Evolutionary conservation across 129 eudicot genomes (phyloP).

Genomic region (Kitagawia praeruptora): DNA sequence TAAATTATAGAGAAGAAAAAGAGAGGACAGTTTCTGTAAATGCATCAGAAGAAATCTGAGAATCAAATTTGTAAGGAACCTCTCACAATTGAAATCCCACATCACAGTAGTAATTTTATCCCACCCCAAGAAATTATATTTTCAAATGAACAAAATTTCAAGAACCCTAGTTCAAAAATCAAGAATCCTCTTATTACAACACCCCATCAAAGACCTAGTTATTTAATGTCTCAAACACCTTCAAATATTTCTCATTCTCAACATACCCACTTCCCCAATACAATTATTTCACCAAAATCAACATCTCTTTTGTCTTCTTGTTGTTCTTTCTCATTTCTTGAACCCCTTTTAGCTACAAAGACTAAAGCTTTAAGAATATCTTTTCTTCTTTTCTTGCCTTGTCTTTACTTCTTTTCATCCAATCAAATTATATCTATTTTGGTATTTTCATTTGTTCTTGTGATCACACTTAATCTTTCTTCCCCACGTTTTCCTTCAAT

Average conservation of each 20-base stretch:
- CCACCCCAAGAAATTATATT: not conserved
- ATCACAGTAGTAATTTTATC: not conserved
- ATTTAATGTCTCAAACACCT: conserved; percentile 26
- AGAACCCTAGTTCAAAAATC: conserved; percentile 17
- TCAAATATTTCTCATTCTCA: conserved; percentile 19
- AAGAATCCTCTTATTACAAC: conserved; percentile 22
- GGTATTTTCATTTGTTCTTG: conserved; percentile 16
- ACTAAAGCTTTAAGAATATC: conserved; percentile 34
- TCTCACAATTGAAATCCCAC: conserved; percentile 13
- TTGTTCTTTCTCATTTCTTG: conserved; percentile 32
- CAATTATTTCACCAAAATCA: conserved; percentile 19
- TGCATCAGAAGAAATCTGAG: conserved; percentile 54
- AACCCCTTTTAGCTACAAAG: conserved; percentile 42
- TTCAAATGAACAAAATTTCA: conserved; percentile 19
- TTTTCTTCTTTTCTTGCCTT: conserved; percentile 45
- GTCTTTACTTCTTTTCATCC: conserved; percentile 42
- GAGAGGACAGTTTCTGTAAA: conserved; percentile 9
- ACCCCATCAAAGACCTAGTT: conserved; percentile 24
- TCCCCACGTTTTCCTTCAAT: conserved; percentile 25
- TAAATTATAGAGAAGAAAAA: too few relatives aligned
- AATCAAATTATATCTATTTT: conserved; percentile 30
- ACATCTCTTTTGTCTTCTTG: conserved; percentile 13
- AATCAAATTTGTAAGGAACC: conserved; percentile 8
- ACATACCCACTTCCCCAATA: conserved; percentile 17
- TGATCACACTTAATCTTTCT: conserved; percentile 21